Conservation (phyloP, 1,139 yeast species). For the Geotrichum citri-aurantii region DNA sequence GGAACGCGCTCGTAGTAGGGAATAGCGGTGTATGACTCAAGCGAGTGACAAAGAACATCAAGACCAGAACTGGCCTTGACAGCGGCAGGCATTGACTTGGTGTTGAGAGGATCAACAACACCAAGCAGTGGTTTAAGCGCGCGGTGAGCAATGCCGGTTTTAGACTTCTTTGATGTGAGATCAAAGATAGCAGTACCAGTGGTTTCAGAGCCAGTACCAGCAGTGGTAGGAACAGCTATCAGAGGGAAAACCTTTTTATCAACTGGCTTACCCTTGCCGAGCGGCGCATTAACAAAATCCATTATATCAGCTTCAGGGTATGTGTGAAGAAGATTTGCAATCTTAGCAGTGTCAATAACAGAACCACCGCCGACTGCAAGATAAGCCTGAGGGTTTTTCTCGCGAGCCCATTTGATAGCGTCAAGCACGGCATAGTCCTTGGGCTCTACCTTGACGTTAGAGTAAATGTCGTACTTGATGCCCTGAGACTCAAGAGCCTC, state of each 20-base stretch:
- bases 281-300: constrained; percentile 41
- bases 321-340: constrained; percentile 38
- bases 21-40: constrained; percentile 42
- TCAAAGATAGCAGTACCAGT: constrained; percentile 43
- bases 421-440: constrained; percentile 37
- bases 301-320: constrained; percentile 38
- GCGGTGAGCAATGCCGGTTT: constrained; percentile 40
- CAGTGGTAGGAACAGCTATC: constrained; percentile 43
- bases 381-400: constrained; percentile 36
- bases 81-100: constrained; percentile 40
- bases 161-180: constrained; percentile 33
- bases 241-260: constrained; percentile 36
- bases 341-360: constrained; percentile 41
- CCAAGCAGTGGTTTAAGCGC: constrained; percentile 39
- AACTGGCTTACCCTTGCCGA: constrained; percentile 40
- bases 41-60: constrained; percentile 43
- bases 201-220: constrained; percentile 44
- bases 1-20: constrained; percentile 40
- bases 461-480: constrained; percentile 36
- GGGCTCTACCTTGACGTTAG: constrained; percentile 39
- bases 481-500: constrained; percentile 37
- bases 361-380: constrained; percentile 43
- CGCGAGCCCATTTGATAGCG: constrained; percentile 39
- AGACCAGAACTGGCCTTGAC: constrained; percentile 43
- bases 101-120: constrained; percentile 40